Base-by-base conservation (phyloP, 2,329 filamentous ascomycete species). In the Claviceps spartinae region DNA sequence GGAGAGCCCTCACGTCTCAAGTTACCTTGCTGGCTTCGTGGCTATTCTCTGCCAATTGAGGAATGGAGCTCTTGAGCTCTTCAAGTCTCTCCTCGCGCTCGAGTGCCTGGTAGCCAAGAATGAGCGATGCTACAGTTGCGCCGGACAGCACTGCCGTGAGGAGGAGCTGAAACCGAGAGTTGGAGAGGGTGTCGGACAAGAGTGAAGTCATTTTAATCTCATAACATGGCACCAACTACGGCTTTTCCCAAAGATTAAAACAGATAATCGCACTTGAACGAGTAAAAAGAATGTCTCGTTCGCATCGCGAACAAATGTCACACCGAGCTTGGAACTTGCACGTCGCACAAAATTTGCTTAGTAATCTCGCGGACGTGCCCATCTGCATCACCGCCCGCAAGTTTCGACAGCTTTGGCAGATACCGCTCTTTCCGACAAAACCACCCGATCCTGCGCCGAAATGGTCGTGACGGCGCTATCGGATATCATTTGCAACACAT, bases 91-190 rank as follows among this genome's bases (percentile, higher is more conserved):
- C 74, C 54, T 76, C 71, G 34, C 77, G 65, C 55, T 76, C 73
- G n/a, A 82, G 65, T 41, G 72, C 72, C 63, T 85, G 82, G 58
- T 80, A 82, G 20, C 78, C 77, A 14, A 85, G 66, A 36, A 85
- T 72, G 7, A 79, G 69, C n/a, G 73, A 72, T 2, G 80, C 80
- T 26, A 78, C 80, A 0, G 80, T 71, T 8, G 74, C 76, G 18
- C 80, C 81, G 0, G 81, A 84, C 14, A 79, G 68, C 22, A 87
- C 71, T 2, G 87, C 87, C 0, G 86, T 88, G 3, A 83, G 78
- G 18, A 81, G 77, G 38, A 93, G 71, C 64, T 89, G 86, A 43
- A 76, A 63, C 26, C 72, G 72, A 37, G 73, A 67, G 59, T 68
- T 74, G 41, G 69, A 66, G 42, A 73, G 61, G 5, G 69, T 66